Base-by-base conservation (phyloP, 257 asterid species). In the Echites panduratus region DNA sequence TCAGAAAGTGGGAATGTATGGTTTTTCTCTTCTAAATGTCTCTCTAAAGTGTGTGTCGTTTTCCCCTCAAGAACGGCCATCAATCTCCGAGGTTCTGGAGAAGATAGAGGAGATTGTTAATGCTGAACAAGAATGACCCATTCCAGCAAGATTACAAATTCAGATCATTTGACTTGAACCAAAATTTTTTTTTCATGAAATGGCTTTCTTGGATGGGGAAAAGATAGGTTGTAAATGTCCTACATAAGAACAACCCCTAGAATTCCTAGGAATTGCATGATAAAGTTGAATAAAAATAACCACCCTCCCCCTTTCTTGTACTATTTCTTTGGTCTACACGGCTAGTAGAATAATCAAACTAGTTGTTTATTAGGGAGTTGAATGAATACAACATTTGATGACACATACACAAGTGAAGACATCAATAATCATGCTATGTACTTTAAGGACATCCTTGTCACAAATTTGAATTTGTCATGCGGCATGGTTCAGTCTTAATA, bases 41-140 rank as follows among this genome's bases (percentile, higher is more conserved):
- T 68, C 85, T 2, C 85, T 86, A 32, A 84, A 84, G 65, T 86
- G 88, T 68, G 87, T 80, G 22, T 71, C 81, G 16, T 11, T 29
- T 22, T 16, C 27, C 27, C 80, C 87, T 38, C 73, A 77, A 20
- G 88, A 82, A 2, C 59, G 88, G 47, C 90, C 90, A 40, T 61
- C 76, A 22, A 35, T 80, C 14, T 66, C 80, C 10, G 83, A 78
- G 71, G 81, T 80, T 4, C 59, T 73, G 49, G 84, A 82, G 75
- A 84, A 77, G 73, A 82, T 80, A 22, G 70, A 79, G 47, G 88
- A 82, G 73, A 35, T 79, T 27, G 77, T 77, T 41, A 75, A 68
- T 73, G 82, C 71, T 62, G 78, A 78, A 58, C 68, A 75, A 52
- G 87, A 77, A 13, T 29, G 77, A 72, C 24, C 59, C 78, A 68